Percentiles rank a stretch among this genome's conserved stretches.
These are phyloP conservation scores for Aspergillus fumigatiaffinis DNA, from an alignment of 2,329 filamentous ascomycete genomes.

Conservation along the genomic window DNA sequence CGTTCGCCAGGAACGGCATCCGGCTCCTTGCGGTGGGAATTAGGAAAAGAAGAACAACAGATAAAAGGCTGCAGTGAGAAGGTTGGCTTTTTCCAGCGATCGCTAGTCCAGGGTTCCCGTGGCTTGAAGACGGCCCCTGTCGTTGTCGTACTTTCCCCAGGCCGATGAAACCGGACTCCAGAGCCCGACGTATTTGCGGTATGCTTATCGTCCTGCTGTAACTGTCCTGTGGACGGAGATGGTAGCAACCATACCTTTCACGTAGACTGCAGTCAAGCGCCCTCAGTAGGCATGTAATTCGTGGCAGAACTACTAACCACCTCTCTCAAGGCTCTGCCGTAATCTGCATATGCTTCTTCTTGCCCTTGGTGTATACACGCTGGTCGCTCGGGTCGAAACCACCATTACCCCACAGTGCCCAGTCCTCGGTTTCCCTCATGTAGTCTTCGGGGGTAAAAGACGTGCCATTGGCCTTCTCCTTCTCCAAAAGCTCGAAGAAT, in stretches of 20 bases:
- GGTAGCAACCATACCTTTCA: not conserved
- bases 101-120: too few species aligned
- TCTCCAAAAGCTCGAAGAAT: constrained; percentile 82
- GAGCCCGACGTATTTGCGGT: not conserved
- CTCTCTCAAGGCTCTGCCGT: not conserved
- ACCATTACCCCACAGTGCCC: constrained; percentile 91
- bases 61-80: not conserved
- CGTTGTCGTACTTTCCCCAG: not conserved
- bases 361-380: constrained; percentile 81
- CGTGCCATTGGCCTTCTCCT: constrained; percentile 50
- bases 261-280: not conserved
- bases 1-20: too few species aligned
- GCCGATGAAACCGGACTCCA: not conserved
- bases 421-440: constrained; percentile 83
- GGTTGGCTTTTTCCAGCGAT: not conserved
- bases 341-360: constrained; percentile 31
- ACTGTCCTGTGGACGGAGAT: not conserved
- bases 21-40: not conserved
- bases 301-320: not conserved
- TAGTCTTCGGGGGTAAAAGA: constrained; percentile 88
- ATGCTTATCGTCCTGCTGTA: not conserved
- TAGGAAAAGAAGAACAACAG: not conserved
- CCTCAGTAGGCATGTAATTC: not conserved
- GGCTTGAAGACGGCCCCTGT: too few species aligned
- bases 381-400: constrained; percentile 90